phyloP scores from a whole-genome alignment of 2,329 filamentous ascomycete species.

The Acarospora socialis region DNA sequence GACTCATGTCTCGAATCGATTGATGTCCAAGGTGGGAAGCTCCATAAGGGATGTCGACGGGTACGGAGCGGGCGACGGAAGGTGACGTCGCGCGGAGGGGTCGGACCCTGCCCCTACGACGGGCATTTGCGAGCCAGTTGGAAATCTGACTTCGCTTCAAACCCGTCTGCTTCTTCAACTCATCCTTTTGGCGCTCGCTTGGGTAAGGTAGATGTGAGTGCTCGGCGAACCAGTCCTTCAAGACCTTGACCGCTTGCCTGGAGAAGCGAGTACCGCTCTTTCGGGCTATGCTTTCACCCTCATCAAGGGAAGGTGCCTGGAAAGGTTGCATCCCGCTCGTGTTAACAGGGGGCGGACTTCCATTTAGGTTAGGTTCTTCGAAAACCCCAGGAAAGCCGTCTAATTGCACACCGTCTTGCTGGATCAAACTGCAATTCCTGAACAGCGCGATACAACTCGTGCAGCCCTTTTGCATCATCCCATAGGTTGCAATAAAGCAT shows the following conservation, averaged over 20 bases:
- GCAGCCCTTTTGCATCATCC: conserved; percentile 30
- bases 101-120: conserved; percentile 65
- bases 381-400: conserved; percentile 30
- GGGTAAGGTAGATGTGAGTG: conserved; percentile 78
- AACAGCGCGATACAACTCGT: conserved; percentile 34
- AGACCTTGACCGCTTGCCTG: conserved; percentile 59
- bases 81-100: conserved; percentile 55
- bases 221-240: conserved; percentile 73
- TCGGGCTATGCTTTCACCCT: conserved; percentile 29
- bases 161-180: conserved; percentile 62
- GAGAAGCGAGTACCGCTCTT: conserved; percentile 68
- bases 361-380: conserved; percentile 27
- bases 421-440: conserved; percentile 33
- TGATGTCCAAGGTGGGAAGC: conserved; percentile 39
- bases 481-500: conserved; percentile 31
- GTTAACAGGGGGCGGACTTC: conserved; percentile 26
- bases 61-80: conserved; percentile 44
- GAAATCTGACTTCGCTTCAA: conserved; percentile 72
- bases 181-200: conserved; percentile 72
- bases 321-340: conserved; percentile 29
- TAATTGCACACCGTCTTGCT: conserved; percentile 27
- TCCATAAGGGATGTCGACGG: conserved; percentile 60
- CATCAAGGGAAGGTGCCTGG: conserved; percentile 21
- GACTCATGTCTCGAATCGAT: conserved; percentile 41
- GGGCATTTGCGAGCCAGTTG: conserved; percentile 86